phyloP scores from a whole-genome alignment of 2,329 filamentous ascomycete species.

The Corynespora cassiicola region DNA sequence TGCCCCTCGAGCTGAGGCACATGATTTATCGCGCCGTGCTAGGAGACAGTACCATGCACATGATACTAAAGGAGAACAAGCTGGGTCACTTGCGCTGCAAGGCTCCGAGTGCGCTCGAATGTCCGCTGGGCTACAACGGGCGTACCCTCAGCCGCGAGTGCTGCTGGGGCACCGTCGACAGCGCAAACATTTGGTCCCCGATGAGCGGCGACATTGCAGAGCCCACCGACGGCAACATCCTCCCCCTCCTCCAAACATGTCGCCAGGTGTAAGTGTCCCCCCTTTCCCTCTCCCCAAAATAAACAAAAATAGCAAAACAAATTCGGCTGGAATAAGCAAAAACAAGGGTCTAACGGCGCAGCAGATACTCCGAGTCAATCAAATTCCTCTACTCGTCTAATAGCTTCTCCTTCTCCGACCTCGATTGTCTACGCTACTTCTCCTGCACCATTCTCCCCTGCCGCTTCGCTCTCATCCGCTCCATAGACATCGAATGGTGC shows the following conservation, averaged over 20 bases:
- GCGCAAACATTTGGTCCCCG: conserved; percentile 20
- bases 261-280: conserved; percentile 25
- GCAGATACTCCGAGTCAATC: conserved; percentile 28
- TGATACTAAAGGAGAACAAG: conserved; percentile 25
- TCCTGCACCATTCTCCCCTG: conserved; percentile 21
- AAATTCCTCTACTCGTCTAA: conserved; percentile 24
- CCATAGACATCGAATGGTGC: conserved; percentile 23
- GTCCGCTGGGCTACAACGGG: conserved; percentile 18
- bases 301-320: no score
- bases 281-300: neutral
- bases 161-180: conserved; percentile 19
- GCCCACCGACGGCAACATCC: conserved; percentile 30
- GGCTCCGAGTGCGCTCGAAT: conserved; percentile 13
- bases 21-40: conserved; percentile 24
- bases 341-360: neutral
- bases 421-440: conserved; percentile 29
- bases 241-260: conserved; percentile 42
- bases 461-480: conserved; percentile 21
- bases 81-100: conserved; percentile 28
- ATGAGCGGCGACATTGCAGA: conserved; percentile 10
- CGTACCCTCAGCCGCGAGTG: conserved; percentile 18
- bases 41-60: conserved; percentile 25
- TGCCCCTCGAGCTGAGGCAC: conserved; percentile 25
- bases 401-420: conserved; percentile 29
- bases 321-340: no score